phyloP scores from a whole-genome alignment of 257 asterid species.

The Eucommia ulmoides region DNA sequence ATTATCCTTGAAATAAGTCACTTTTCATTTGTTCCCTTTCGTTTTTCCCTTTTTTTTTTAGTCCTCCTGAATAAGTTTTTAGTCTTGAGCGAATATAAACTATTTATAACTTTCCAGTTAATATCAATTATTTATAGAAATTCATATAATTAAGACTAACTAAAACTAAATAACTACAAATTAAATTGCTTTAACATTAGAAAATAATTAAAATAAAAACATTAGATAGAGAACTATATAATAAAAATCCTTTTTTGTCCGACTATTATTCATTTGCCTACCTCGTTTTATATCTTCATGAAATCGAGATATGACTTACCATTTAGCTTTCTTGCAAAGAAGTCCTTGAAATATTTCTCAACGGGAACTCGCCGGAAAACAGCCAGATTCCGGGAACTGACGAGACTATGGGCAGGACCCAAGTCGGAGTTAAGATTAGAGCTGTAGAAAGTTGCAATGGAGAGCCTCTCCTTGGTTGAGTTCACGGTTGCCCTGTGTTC shows the following conservation, averaged over 20 bases:
- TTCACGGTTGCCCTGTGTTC: slow-evolving; percentile 49
- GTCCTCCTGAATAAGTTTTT: too few relatives aligned
- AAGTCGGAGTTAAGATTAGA: slow-evolving; percentile 25
- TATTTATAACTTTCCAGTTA: too few relatives aligned
- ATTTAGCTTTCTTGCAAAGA: slow-evolving; percentile 29
- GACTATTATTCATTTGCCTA: background rate
- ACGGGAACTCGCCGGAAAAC: slow-evolving; percentile 18
- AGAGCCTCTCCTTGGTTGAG: slow-evolving; percentile 30
- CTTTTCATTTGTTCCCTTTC: too few relatives aligned
- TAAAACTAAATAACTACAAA: too few relatives aligned
- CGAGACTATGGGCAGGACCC: slow-evolving; percentile 39
- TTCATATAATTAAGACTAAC: too few relatives aligned
- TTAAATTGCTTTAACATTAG: too few relatives aligned
- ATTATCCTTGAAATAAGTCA: too few relatives aligned
- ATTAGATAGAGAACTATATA: too few relatives aligned
- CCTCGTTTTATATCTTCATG: slow-evolving; percentile 19
- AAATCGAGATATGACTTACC: slow-evolving; percentile 37
- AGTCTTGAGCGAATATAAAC: too few relatives aligned
- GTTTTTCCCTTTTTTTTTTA: too few relatives aligned
- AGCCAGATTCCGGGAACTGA: slow-evolving; percentile 24
- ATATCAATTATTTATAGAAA: too few relatives aligned
- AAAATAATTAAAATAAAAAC: too few relatives aligned
- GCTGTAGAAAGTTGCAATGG: slow-evolving; percentile 42
- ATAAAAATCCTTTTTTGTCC: background rate
- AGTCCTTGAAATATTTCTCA: slow-evolving; percentile 24